A percentile compares a stretch with the other conserved stretches of the same genome.
phyloP scores from a whole-genome alignment of 805 yeast species.

The Kazachstania kunashirensis region DNA sequence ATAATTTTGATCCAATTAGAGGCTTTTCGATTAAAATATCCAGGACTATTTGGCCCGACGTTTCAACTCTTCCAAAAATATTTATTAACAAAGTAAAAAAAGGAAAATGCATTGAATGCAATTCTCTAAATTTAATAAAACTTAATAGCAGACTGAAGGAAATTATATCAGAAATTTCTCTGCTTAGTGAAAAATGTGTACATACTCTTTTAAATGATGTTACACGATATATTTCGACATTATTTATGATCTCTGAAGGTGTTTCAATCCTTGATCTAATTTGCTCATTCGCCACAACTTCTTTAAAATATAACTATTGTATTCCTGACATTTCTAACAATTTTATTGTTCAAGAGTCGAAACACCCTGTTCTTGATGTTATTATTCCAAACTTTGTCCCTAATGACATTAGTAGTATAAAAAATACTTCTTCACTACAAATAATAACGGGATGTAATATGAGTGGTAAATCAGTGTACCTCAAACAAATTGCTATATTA shows the following conservation, averaged over 20 bases:
- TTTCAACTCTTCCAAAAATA: conserved; percentile 21
- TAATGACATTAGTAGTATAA: conserved; percentile 32
- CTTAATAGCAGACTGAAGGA: conserved; percentile 34
- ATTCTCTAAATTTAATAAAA: conserved; percentile 34
- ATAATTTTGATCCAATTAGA: conserved; percentile 29
- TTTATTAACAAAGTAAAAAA: conserved; percentile 30
- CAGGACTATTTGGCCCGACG: conserved; percentile 10
- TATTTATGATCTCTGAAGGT: conserved; percentile 38
- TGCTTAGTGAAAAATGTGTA: conserved; percentile 35
- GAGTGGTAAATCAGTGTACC: conserved; percentile 54
- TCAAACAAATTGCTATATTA: conserved; percentile 41
- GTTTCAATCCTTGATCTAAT: conserved; percentile 35
- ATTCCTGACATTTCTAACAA: conserved; percentile 33
- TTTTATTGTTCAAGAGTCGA: conserved; percentile 25
- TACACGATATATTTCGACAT: conserved; percentile 24
- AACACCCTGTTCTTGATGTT: conserved; percentile 37
- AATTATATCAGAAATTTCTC: conserved; percentile 33
- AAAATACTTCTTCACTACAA: conserved; percentile 34
- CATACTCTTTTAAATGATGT: conserved; percentile 26
- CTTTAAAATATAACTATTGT: conserved; percentile 19
- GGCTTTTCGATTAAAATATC: conserved; percentile 33
- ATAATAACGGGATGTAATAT: conserved; percentile 51
- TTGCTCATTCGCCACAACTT: conserved; percentile 28
- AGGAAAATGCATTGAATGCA: conserved; percentile 31
- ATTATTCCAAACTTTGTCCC: conserved; percentile 25